These are phyloP conservation scores for Lupinus albus DNA, from an alignment of 306 rosid species.

Conservation along the genomic window DNA sequence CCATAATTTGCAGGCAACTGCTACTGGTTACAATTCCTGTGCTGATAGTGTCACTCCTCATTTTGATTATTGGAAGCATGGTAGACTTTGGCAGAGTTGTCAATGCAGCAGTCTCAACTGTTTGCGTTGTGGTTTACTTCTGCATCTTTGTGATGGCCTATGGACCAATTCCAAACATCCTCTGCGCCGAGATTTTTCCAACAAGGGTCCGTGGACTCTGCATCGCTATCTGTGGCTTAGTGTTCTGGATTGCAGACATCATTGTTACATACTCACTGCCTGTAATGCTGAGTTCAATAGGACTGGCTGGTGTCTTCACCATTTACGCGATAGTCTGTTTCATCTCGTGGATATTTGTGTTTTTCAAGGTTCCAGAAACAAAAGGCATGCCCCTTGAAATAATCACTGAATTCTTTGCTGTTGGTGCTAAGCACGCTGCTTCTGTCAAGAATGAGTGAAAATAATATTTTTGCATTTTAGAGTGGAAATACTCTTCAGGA, in stretches of 20 bases:
- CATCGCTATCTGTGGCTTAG: conserved; percentile 78
- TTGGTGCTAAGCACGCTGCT: conserved; percentile 60
- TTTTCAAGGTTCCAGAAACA: conserved; percentile 81
- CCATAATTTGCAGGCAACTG: conserved; percentile 54
- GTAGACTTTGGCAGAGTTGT: conserved; percentile 49
- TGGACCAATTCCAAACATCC: conserved; percentile 82
- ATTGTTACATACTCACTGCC: conserved; percentile 73
- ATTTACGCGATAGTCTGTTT: conserved; percentile 60
- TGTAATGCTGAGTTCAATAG: conserved; percentile 57
- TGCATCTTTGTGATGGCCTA: conserved; percentile 71
- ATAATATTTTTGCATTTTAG: conserved; percentile 42
- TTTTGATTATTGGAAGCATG: conserved; percentile 53
- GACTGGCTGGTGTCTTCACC: conserved; percentile 67
- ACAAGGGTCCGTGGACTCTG: conserved; percentile 85
- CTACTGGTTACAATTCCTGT: conserved; percentile 71
- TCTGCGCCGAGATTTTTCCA: conserved; percentile 80
- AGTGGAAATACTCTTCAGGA: conserved; percentile 19
- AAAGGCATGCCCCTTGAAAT: conserved; percentile 93
- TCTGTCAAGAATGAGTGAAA: conserved; percentile 55
- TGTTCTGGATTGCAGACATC: conserved; percentile 71
- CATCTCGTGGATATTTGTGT: conserved; percentile 70
- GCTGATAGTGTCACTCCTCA: conserved; percentile 58
- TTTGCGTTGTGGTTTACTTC: conserved; percentile 66
- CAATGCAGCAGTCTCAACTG: conserved; percentile 65
- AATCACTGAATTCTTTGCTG: conserved; percentile 74